These are phyloP conservation scores for Bryum argenteum DNA, from an alignment of 225 moss, liverwort and hornwort species.

Conservation along the genomic window DNA sequence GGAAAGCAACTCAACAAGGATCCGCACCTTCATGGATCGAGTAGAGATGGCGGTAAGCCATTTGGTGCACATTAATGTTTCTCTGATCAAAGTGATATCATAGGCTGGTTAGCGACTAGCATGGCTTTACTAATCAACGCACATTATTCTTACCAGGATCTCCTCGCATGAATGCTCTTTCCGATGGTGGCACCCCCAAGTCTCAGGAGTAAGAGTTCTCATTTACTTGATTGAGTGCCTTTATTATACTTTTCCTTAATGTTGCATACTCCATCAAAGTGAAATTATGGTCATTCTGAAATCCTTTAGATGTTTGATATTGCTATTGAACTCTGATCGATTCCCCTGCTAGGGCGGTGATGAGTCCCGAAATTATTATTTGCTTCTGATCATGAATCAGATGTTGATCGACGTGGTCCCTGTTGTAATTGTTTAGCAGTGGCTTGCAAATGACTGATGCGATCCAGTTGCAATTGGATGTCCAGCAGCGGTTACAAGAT, in stretches of 20 bases:
- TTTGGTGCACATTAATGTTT: no score
- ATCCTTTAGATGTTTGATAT: no score
- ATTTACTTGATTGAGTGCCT: no score
- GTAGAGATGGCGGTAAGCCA: conserved; percentile 49
- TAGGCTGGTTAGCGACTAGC: not conserved
- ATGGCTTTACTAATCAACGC: not conserved
- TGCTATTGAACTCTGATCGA: no score
- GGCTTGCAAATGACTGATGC: conserved; percentile 90
- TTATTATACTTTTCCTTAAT: no score
- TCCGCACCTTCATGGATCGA: conserved; percentile 51
- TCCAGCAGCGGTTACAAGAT: conserved; percentile 87
- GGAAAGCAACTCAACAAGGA: conserved; percentile 63
- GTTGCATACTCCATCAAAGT: no score
- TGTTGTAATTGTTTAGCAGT: conserved; percentile 37
- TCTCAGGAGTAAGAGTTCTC: conserved; percentile 65
- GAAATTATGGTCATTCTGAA: no score
- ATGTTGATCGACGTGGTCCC: not conserved
- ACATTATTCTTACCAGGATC: conserved; percentile 40
- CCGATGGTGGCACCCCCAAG: conserved; percentile 49
- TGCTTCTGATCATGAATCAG: not conserved
- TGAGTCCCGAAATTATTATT: no score
- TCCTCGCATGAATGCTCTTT: conserved; percentile 54
- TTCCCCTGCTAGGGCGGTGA: no score
- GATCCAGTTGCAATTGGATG: conserved; percentile 87
- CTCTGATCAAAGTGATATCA: no score